Evolutionary conservation across 169 alveolate genomes (phyloP).

Genomic region (Eimeria zaria): DNA sequence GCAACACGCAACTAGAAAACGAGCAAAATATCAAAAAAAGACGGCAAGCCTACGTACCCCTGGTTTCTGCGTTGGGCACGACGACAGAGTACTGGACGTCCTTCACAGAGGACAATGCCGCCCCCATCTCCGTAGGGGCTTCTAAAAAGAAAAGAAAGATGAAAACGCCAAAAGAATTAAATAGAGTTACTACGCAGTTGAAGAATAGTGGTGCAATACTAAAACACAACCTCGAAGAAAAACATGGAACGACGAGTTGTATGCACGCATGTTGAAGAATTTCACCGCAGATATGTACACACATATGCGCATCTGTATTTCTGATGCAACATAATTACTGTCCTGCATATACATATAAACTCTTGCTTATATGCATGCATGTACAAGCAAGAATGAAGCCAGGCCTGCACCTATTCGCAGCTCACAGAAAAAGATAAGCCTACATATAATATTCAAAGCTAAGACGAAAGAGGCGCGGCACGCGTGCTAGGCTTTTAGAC

Average conservation of each 20-base stretch:
- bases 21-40: not conserved
- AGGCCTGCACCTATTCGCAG: not conserved
- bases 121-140: slow-evolving; percentile 47
- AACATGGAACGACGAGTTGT: not conserved
- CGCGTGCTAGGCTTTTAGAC: not conserved
- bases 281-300: not conserved
- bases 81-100: slow-evolving; percentile 62
- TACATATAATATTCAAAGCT: not conserved
- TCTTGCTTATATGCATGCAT: not conserved
- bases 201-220: no score
- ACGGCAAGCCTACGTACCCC: not conserved
- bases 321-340: not conserved
- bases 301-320: not conserved
- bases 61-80: slow-evolving; percentile 45
- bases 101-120: not conserved
- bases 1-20: not conserved
- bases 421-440: no score
- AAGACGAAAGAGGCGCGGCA: not conserved
- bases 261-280: not conserved
- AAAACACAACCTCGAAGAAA: not conserved
- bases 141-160: not conserved
- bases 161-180: not conserved
- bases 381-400: not conserved
- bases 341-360: not conserved
- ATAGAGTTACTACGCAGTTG: not conserved